Percentiles rank a stretch among this genome's conserved stretches.
These are phyloP conservation scores for Zanthoxylum bungeanum DNA, from an alignment of 345 rosid genomes.

Conservation along the genomic window DNA sequence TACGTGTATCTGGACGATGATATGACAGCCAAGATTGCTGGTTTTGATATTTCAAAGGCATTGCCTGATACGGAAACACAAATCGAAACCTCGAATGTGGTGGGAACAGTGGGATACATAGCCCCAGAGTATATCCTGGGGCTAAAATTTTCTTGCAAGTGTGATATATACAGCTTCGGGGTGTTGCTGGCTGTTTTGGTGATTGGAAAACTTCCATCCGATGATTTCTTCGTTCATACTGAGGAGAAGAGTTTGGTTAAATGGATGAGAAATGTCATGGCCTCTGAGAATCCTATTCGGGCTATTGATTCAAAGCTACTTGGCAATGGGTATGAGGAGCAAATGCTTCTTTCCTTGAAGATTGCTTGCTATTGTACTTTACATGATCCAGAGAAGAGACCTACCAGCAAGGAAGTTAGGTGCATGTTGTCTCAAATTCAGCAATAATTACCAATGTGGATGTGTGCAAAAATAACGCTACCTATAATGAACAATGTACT, in stretches of 20 bases:
- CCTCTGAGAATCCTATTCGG: too few relatives aligned
- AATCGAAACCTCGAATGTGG: constrained; percentile 52
- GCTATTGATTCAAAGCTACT: too few relatives aligned
- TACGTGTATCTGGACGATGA: too few relatives aligned
- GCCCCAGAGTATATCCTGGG: constrained; percentile 89
- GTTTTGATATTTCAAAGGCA: constrained; percentile 74
- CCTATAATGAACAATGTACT: background rate
- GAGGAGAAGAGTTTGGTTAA: too few relatives aligned
- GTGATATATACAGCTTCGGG: too few relatives aligned
- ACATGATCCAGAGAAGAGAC: constrained; percentile 85
- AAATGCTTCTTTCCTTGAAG: constrained; percentile 71
- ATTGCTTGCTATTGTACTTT: constrained; percentile 79
- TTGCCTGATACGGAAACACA: constrained; percentile 80
- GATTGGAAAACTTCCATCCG: too few relatives aligned
- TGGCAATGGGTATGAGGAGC: constrained; percentile 75
- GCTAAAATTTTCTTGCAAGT: constrained; percentile 74
- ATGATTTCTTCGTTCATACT: too few relatives aligned
- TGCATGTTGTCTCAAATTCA: constrained; percentile 70
- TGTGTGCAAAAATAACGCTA: constrained; percentile 2
- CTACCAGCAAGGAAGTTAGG: constrained; percentile 70
- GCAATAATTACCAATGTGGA: constrained; percentile 15
- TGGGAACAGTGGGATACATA: constrained; percentile 89
- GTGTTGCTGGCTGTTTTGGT: too few relatives aligned
- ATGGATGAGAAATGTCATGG: too few relatives aligned
- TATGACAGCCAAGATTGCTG: too few relatives aligned